Percentiles rank a stretch among this genome's conserved stretches.
These are phyloP conservation scores for Fraxinus cuspidata DNA, from an alignment of 257 asterid species.

Conservation along the genomic window DNA sequence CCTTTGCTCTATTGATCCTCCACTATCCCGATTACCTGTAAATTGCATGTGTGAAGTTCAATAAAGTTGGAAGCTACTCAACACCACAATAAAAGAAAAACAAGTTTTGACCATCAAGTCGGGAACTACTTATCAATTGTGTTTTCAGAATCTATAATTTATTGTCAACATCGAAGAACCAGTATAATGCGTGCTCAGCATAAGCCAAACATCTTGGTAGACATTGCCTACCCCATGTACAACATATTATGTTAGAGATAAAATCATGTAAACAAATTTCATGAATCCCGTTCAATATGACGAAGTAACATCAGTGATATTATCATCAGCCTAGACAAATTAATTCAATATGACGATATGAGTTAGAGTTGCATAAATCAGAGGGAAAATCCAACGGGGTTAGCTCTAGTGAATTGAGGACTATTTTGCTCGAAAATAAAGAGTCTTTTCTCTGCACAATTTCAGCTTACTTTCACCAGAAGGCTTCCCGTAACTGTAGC, in stretches of 20 bases:
- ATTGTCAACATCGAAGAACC: background rate
- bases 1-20: background rate
- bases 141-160: too few species aligned
- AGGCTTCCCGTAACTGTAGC: constrained; percentile 56
- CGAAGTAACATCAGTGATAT: too few species aligned
- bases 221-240: too few species aligned
- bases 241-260: too few species aligned
- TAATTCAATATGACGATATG: too few species aligned
- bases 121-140: too few species aligned
- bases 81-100: background rate
- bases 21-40: background rate
- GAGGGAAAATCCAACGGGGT: too few species aligned
- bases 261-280: background rate
- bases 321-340: too few species aligned
- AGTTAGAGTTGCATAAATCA: too few species aligned
- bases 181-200: background rate
- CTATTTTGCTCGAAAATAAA: too few species aligned
- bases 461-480: constrained; percentile 51
- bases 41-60: background rate
- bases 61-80: background rate
- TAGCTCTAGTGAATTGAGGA: too few species aligned
- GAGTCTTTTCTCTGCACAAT: background rate
- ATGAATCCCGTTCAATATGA: background rate
- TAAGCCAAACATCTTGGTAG: background rate
- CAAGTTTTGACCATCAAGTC: background rate